These are phyloP conservation scores for Aspergillus brunneoviolaceus DNA, from an alignment of 2,329 filamentous ascomycete genomes.

Conservation along the genomic window DNA sequence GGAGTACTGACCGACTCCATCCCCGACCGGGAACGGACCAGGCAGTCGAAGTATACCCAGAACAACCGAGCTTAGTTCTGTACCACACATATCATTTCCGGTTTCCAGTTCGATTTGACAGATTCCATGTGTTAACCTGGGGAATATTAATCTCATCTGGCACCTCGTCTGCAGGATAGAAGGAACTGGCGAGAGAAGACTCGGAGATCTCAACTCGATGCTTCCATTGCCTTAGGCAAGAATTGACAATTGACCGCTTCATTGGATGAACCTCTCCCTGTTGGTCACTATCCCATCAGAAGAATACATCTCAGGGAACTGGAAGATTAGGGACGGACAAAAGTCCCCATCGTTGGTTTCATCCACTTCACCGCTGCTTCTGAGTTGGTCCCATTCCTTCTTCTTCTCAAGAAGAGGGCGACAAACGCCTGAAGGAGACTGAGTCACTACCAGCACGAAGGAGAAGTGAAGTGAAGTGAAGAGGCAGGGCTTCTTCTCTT, in stretches of 20 bases:
- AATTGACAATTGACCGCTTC: constrained; percentile 18
- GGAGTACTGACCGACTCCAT: not conserved
- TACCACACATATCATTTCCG: constrained; percentile 17
- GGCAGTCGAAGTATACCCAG: not conserved
- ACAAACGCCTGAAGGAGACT: not conserved
- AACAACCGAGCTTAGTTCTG: constrained; percentile 9
- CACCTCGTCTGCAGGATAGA: not conserved
- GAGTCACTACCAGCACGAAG: not conserved
- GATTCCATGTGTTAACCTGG: not conserved
- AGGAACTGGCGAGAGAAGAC: too few species aligned
- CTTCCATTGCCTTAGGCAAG: not conserved
- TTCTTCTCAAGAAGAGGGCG: not conserved
- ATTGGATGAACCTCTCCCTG: not conserved
- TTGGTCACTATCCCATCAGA: not conserved
- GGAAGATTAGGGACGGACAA: not conserved
- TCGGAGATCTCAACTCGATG: too few species aligned
- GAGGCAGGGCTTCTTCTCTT: not conserved
- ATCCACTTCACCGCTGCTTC: constrained; percentile 17
- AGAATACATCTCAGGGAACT: not conserved
- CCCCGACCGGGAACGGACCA: not conserved
- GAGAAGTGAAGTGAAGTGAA: not conserved
- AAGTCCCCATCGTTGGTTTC: constrained; percentile 2
- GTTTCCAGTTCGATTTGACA: not conserved
- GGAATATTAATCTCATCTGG: not conserved
- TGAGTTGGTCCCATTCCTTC: constrained; percentile 4